Evolutionary conservation across 768 basidiomycete genomes (phyloP).

Genomic region (Collybia mongolica): DNA sequence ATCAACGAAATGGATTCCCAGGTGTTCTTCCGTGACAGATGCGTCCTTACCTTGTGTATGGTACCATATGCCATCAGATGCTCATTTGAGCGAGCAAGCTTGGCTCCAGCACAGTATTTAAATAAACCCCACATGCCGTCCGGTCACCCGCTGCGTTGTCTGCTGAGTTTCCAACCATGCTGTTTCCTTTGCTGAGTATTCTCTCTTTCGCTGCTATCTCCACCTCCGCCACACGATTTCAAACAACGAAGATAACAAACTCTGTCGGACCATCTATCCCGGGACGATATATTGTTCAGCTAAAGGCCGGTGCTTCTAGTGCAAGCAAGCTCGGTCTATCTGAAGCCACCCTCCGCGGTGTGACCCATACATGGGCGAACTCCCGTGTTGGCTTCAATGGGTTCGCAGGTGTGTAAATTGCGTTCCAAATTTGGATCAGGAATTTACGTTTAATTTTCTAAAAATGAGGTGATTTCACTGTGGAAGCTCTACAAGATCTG

Average conservation of each 20-base stretch:
- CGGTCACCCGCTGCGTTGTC: too few species aligned
- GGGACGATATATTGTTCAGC: constrained; percentile 15
- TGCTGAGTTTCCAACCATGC: too few species aligned
- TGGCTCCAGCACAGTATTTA: too few species aligned
- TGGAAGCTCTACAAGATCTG: constrained; percentile 4
- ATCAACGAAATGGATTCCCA: too few species aligned
- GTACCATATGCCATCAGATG: too few species aligned
- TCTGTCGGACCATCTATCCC: constrained; percentile 2
- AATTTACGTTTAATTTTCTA: neutral
- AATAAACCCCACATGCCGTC: too few species aligned
- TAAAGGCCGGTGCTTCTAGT: constrained; percentile 9
- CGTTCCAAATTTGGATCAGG: too few species aligned
- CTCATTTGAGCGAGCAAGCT: too few species aligned
- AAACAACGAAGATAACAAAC: neutral
- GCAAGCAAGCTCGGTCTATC: neutral
- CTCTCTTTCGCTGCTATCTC: neutral
- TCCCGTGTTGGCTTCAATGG: constrained; percentile 1
- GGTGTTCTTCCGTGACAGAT: too few species aligned
- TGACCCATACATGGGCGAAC: neutral
- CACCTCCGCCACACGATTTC: neutral
- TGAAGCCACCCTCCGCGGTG: neutral
- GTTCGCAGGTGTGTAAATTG: constrained; percentile 8
- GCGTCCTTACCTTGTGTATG: too few species aligned
- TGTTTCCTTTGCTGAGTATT: too few species aligned
- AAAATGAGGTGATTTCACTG: constrained; percentile 8